Percentiles rank a stretch among this genome's conserved stretches.
Conservation (phyloP, 352 stramenopile genomes). For the Phytophthora sojae region DNA sequence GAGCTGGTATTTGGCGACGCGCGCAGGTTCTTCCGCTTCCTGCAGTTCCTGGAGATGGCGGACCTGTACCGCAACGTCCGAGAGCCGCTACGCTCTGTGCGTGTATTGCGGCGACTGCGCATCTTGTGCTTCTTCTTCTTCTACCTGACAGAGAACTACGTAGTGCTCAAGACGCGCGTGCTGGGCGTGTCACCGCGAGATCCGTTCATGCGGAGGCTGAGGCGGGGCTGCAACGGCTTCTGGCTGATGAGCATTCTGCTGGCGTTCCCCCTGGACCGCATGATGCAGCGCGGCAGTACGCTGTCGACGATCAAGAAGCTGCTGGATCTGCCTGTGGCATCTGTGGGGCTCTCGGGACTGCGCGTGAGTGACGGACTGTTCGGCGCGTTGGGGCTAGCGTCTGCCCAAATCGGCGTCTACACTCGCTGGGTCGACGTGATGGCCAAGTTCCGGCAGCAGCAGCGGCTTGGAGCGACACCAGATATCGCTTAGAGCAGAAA, state of each 20-base stretch:
- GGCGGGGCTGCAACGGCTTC: conserved; percentile 54
- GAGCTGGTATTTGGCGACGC: conserved; percentile 63
- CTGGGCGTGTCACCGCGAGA: conserved; percentile 42
- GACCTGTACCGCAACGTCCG: conserved; percentile 56
- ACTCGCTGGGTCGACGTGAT: conserved; percentile 57
- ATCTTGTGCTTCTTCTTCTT: conserved; percentile 75
- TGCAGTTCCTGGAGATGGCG: conserved; percentile 75
- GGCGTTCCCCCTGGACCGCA: conserved; percentile 56
- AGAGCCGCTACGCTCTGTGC: conserved; percentile 36
- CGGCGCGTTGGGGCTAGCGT: conserved; percentile 51
- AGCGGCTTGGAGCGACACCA: conserved; percentile 17
- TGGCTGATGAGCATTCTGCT: conserved; percentile 71
- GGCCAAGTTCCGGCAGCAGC: conserved; percentile 40
- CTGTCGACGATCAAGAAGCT: conserved; percentile 62
- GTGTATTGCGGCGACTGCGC: conserved; percentile 50
- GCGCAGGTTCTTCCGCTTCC: conserved; percentile 66
- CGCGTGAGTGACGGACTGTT: conserved; percentile 66
- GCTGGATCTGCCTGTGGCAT: conserved; percentile 63
- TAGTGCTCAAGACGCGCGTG: conserved; percentile 57
- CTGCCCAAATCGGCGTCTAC: conserved; percentile 55
- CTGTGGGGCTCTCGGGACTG: conserved; percentile 46
- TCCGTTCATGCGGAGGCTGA: conserved; percentile 41
- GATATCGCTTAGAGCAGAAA: conserved; percentile 27
- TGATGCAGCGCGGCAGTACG: conserved; percentile 41
- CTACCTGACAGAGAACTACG: conserved; percentile 71